phyloP scores from a whole-genome alignment of 2,329 filamentous ascomycete species.

The Arthrobotrys conoides region DNA sequence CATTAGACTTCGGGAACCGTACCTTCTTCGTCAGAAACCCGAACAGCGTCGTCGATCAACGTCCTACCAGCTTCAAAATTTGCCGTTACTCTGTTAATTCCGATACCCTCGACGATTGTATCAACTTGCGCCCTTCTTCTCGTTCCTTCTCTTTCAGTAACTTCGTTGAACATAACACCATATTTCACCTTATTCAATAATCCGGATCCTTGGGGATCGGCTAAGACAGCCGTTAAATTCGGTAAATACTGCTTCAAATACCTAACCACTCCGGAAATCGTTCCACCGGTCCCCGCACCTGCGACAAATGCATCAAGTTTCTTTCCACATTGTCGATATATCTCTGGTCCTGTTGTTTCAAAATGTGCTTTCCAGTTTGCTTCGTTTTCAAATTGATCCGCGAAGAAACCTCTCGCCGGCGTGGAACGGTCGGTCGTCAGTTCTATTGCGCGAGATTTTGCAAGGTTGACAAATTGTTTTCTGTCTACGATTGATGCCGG shows the following conservation, averaged over 20 bases:
- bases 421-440: constrained; percentile 75
- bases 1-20: constrained; percentile 68
- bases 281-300: constrained; percentile 94
- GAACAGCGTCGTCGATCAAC: constrained; percentile 89
- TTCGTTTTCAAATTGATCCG: constrained; percentile 93
- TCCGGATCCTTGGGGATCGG: constrained; percentile 94
- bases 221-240: constrained; percentile 80
- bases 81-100: constrained; percentile 91
- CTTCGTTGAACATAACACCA: constrained; percentile 90
- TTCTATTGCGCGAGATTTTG: constrained; percentile 80
- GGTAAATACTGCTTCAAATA: constrained; percentile 83
- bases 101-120: constrained; percentile 94
- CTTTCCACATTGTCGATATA: constrained; percentile 82
- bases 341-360: constrained; percentile 87
- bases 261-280: constrained; percentile 86
- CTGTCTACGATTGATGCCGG: constrained; percentile 95
- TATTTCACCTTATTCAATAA: constrained; percentile 92
- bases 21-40: constrained; percentile 89
- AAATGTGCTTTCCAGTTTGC: constrained; percentile 92
- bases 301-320: constrained; percentile 88
- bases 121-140: constrained; percentile 91
- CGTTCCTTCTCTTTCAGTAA: constrained; percentile 90
- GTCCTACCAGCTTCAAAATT: constrained; percentile 92
- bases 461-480: constrained; percentile 93
- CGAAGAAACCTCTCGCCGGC: constrained; percentile 86